Base-by-base conservation (phyloP, 148 eudicot genomes). In the Euryodendron excelsum region DNA sequence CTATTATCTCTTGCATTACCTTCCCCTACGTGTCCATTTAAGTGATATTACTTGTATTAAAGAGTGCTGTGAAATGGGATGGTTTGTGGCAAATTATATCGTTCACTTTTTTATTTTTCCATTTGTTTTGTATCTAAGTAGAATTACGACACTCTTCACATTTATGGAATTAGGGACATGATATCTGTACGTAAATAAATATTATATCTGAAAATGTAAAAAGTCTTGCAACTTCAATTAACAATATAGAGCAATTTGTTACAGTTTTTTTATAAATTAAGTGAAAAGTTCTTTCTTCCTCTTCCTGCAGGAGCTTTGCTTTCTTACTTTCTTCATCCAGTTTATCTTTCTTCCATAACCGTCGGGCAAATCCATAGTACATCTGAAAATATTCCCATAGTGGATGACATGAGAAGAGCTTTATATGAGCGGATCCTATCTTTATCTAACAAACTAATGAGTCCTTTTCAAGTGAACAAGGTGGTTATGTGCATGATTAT, bases 401-500 rank as follows among this genome's bases (percentile, higher is more conserved):
- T 81, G 55, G 85, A 86, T 36, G 85, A 78, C 72, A 61, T 96
- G 84, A 87, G 79, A 80, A 87, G 91, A 80, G 91, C 97, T 72
- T 82, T 96, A 78, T 88, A 84, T 58, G 89, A 89, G 18, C 84
- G 99, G 77, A 80, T 90, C 63, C 53, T 47, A 72, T 89, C 90
- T 30, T 74, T 92, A 67, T 88, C 89, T 44, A 78, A 78, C 77
- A 84, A 80, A 41, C 50, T 89, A 85, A 76, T 62, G n/a, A 72
- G 74, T 79, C 97, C 94, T 23, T 96, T 91, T 88, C 65, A 72
- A 68, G 90, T 90, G 82, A 93, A 93, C 84, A 87, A 91, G 97
- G 99, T 96, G 41, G 84, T 60, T 56, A 76, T 68, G 56, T 64
- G 69, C 69, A 58, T 5, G 11, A 21, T 21, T 50, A 60, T 75